These are phyloP conservation scores for Guadua angustifolia DNA, from an alignment of 176 grass and related monocot species.

Conservation along the genomic window DNA sequence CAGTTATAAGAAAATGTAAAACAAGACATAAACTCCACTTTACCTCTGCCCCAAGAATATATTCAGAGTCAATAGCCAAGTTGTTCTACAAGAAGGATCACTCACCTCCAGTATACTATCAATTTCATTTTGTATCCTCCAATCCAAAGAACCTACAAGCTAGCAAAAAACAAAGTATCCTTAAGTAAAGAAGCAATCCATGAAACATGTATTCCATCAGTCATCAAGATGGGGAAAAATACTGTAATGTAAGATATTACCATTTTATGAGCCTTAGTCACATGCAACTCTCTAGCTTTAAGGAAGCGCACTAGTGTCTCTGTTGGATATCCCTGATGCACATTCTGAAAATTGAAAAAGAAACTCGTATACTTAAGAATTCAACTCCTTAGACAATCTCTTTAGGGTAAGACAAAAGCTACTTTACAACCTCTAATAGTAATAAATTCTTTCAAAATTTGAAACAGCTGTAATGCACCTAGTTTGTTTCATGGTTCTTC, in stretches of 20 bases:
- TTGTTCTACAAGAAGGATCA: conserved; percentile 15
- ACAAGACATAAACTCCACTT: neutral
- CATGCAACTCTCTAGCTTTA: conserved; percentile 80
- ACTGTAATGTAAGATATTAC: conserved; percentile 36
- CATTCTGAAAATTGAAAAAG: conserved; percentile 66
- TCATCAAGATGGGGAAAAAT: conserved; percentile 28
- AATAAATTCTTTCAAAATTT: conserved; percentile 5
- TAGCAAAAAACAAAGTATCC: conserved; percentile 49
- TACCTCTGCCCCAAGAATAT: neutral
- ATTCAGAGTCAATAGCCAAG: conserved; percentile 21
- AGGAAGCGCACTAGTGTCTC: conserved; percentile 73
- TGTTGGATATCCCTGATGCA: conserved; percentile 70
- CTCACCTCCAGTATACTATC: conserved; percentile 80
- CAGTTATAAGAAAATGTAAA: conserved; percentile 27
- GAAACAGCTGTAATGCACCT: conserved; percentile 6
- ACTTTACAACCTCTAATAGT: neutral
- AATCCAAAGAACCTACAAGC: conserved; percentile 86
- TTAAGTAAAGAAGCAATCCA: conserved; percentile 17
- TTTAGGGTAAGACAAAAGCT: conserved; percentile 22
- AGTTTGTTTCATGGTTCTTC: conserved; percentile 2
- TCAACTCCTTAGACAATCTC: conserved; percentile 19
- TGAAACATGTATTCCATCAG: conserved; percentile 29
- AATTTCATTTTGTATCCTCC: conserved; percentile 90
- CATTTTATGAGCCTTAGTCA: conserved; percentile 70
- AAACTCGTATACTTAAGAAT: conserved; percentile 6